Percentiles rank a stretch among this genome's conserved stretches.
Evolutionary conservation across 1,139 yeast genomes (phyloP).

Genomic region (Geotrichum cucujoidarum): DNA sequence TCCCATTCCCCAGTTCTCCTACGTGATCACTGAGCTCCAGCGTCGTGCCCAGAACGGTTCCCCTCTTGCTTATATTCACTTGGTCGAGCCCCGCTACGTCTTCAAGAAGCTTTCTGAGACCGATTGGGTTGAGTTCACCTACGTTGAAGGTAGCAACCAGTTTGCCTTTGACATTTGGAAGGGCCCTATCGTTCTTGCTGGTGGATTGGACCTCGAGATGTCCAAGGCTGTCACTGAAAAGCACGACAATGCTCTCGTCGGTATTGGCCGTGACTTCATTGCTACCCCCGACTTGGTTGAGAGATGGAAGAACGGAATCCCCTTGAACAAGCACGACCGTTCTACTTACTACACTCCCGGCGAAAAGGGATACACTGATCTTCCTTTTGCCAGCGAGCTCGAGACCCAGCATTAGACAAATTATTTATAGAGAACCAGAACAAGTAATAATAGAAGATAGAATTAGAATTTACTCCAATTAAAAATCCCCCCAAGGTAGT

Average conservation of each 20-base stretch:
- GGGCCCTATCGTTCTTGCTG: conserved; percentile 41
- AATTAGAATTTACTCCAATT: too few relatives aligned
- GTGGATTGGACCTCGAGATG: conserved; percentile 36
- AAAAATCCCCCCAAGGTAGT: too few relatives aligned
- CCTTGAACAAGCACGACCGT: conserved; percentile 41
- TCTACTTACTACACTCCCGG: conserved; percentile 36
- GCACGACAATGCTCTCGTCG: conserved; percentile 42
- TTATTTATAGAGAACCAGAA: too few relatives aligned
- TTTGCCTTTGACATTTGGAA: conserved; percentile 34
- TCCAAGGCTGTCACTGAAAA: conserved; percentile 29
- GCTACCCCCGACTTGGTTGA: conserved; percentile 52
- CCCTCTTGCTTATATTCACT: conserved; percentile 46
- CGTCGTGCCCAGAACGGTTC: conserved; percentile 35
- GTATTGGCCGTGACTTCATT: conserved; percentile 45
- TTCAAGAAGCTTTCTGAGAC: background rate
- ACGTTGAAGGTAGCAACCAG: conserved; percentile 6
- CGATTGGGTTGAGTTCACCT: background rate
- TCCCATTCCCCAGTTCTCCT: conserved; percentile 32
- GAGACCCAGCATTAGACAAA: background rate
- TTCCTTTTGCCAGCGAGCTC: conserved; percentile 11
- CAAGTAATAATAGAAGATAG: background rate
- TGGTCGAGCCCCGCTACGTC: conserved; percentile 42
- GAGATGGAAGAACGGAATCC: conserved; percentile 35
- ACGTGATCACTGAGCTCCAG: conserved; percentile 32
- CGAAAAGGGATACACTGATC: conserved; percentile 21